Conservation (phyloP, 805 yeast species). For the Clavispora carvajalis region DNA sequence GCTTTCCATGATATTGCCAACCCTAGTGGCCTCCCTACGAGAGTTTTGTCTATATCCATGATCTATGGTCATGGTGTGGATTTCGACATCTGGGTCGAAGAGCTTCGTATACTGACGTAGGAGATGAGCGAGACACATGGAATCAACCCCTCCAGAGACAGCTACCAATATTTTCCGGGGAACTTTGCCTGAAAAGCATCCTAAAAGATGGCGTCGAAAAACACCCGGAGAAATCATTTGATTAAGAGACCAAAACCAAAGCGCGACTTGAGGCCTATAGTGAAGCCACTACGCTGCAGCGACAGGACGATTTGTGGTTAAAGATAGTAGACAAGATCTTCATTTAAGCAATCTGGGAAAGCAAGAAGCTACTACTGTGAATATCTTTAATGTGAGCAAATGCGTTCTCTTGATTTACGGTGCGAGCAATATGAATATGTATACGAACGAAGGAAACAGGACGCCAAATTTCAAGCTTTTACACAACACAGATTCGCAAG, state of each 20-base stretch:
- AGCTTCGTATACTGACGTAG: constrained; percentile 31
- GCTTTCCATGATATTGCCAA: constrained; percentile 25
- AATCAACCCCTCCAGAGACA: constrained; percentile 79
- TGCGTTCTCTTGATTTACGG: too few relatives aligned
- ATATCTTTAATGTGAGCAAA: not conserved
- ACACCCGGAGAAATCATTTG: not conserved
- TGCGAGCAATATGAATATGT: too few relatives aligned
- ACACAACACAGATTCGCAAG: too few relatives aligned
- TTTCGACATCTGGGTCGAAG: constrained; percentile 22
- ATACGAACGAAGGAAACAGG: too few relatives aligned
- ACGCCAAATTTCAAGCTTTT: too few relatives aligned
- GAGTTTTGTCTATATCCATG: constrained; percentile 53
- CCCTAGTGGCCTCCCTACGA: constrained; percentile 41
- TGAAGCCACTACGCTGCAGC: too few relatives aligned
- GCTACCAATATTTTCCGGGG: constrained; percentile 46
- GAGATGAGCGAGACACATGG: constrained; percentile 61
- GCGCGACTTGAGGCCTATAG: too few relatives aligned
- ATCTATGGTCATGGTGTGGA: constrained; percentile 61
- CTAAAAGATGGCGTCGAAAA: constrained; percentile 5
- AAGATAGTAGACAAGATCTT: too few relatives aligned
- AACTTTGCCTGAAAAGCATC: constrained; percentile 8
- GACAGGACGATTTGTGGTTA: too few relatives aligned
- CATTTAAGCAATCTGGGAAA: too few relatives aligned
- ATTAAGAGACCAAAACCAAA: too few relatives aligned
- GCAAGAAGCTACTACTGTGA: too few relatives aligned